Evolutionary conservation across 2,329 filamentous ascomycete species (phyloP).

Genomic region (Venturia nashicola): DNA sequence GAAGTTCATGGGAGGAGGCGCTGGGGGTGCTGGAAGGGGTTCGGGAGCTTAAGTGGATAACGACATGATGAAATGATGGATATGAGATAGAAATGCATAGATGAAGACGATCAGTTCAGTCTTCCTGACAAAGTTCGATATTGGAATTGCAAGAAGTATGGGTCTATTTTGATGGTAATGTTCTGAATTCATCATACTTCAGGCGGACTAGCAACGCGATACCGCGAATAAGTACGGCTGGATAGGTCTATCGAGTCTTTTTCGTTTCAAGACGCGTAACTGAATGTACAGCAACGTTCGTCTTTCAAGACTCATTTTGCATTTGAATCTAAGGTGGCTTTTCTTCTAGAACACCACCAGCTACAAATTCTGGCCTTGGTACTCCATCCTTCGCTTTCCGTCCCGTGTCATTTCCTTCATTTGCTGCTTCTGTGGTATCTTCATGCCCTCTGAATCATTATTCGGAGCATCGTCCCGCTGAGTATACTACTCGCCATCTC

Average conservation of each 20-base stretch:
- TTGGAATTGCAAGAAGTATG: not conserved
- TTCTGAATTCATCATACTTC: not conserved
- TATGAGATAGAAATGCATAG: not conserved
- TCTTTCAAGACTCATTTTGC: not conserved
- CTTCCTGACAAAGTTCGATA: not conserved
- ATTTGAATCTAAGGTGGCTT: no score
- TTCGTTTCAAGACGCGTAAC: not conserved
- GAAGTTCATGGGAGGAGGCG: slow-evolving; percentile 51
- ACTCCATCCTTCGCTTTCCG: no score
- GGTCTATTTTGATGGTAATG: not conserved
- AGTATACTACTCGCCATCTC: not conserved
- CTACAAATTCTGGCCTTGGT: not conserved
- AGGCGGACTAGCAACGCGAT: not conserved
- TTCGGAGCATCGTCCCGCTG: not conserved
- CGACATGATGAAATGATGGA: not conserved
- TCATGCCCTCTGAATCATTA: not conserved
- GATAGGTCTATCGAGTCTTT: not conserved
- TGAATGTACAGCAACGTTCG: not conserved
- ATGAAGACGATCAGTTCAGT: not conserved
- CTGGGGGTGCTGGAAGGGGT: slow-evolving; percentile 23
- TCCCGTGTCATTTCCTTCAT: not conserved
- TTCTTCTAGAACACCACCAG: no score
- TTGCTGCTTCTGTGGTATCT: not conserved
- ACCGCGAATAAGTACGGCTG: not conserved
- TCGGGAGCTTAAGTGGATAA: slow-evolving; percentile 1